Conservation (phyloP, 345 rosid genomes). For the Atalantia buxifolia region DNA sequence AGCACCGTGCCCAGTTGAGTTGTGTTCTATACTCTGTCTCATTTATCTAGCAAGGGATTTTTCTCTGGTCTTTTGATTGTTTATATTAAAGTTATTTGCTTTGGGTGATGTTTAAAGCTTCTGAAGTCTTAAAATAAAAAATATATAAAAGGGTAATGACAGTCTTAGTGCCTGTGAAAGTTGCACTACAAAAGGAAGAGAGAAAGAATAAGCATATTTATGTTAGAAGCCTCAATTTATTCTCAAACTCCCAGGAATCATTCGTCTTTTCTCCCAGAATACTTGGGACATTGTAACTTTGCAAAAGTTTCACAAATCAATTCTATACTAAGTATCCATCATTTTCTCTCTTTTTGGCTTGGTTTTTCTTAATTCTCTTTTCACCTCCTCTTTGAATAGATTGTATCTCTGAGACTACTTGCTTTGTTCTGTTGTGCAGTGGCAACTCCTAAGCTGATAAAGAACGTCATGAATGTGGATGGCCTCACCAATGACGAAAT, state of each 20-base stretch:
- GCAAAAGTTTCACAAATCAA: not conserved
- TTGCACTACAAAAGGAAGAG: not conserved
- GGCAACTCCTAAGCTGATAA: conserved; percentile 84
- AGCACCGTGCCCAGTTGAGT: not conserved
- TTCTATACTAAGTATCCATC: too few relatives aligned
- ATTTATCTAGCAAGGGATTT: not conserved
- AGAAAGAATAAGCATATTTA: not conserved
- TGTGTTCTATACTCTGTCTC: not conserved
- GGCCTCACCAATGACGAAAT: conserved; percentile 93
- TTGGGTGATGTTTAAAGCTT: not conserved
- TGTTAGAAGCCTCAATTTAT: not conserved
- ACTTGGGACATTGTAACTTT: not conserved
- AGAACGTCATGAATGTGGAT: conserved; percentile 74
- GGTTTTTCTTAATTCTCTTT: not conserved
- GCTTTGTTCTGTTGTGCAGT: conserved; percentile 31
- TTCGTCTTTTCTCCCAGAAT: not conserved
- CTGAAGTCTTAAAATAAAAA: too few relatives aligned
- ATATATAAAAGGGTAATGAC: too few relatives aligned
- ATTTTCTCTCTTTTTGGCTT: not conserved
- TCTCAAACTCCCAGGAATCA: not conserved
- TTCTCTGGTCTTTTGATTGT: not conserved
- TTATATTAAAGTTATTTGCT: not conserved
- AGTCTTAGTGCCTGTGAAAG: not conserved
- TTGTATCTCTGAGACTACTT: not conserved
- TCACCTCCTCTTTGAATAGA: not conserved